These are phyloP conservation scores for Pyrenula massariospora DNA, from an alignment of 495 filamentous ascomycete species.

Conservation along the genomic window DNA sequence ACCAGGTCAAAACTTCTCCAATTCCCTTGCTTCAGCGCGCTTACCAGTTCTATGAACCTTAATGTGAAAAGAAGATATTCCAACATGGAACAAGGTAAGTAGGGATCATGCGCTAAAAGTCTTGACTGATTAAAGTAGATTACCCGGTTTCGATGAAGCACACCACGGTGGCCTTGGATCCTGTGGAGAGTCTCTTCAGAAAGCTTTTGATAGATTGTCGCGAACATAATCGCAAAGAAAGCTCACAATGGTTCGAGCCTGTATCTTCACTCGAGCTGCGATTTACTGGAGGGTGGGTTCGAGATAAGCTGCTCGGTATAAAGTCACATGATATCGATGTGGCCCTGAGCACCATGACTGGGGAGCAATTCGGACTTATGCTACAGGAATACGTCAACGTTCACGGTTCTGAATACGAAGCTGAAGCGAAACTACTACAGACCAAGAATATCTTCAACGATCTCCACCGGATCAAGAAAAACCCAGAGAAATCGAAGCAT, in stretches of 20 bases:
- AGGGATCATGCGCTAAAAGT: too few species aligned
- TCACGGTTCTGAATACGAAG: slow-evolving; percentile 23
- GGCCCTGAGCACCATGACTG: slow-evolving; percentile 91
- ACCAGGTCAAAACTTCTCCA: too few species aligned
- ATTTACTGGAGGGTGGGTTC: slow-evolving; percentile 97
- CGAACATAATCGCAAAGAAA: neutral
- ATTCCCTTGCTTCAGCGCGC: too few species aligned
- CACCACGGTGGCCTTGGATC: neutral
- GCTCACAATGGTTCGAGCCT: neutral
- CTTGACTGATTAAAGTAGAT: neutral
- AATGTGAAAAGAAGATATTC: neutral
- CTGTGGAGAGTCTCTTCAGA: neutral
- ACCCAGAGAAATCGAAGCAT: slow-evolving; percentile 97
- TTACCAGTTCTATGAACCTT: too few species aligned
- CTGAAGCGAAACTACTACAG: slow-evolving; percentile 38
- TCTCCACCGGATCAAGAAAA: slow-evolving; percentile 69
- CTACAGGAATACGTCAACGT: slow-evolving; percentile 47
- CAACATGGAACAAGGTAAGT: neutral
- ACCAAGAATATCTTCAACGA: slow-evolving; percentile 32
- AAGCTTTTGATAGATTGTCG: neutral
- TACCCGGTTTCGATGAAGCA: neutral
- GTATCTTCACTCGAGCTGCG: slow-evolving; percentile 46
- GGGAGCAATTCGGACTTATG: slow-evolving; percentile 63
- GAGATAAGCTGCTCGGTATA: slow-evolving; percentile 81
- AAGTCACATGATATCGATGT: slow-evolving; percentile 88